These are phyloP conservation scores for Yarrowia sp. DNA, from an alignment of 805 yeast species.

Conservation along the genomic window DNA sequence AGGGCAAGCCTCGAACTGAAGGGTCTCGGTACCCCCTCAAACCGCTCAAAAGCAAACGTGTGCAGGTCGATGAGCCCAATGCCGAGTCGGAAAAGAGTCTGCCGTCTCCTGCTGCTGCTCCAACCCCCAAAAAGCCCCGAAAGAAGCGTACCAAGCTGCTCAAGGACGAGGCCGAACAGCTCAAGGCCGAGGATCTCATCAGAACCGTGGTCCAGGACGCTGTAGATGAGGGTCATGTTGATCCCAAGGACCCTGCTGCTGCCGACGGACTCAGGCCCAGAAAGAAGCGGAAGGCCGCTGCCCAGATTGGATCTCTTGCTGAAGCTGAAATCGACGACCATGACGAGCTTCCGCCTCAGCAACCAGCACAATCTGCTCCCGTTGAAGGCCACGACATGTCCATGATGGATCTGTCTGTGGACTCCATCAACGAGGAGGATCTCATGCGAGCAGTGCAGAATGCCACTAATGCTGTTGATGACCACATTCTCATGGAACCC, in stretches of 20 bases:
- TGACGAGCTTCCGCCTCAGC: neutral
- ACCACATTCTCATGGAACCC: conserved; percentile 18
- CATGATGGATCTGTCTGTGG: conserved; percentile 12
- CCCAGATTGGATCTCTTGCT: conserved; percentile 26
- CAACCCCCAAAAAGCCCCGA: neutral
- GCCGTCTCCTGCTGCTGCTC: neutral
- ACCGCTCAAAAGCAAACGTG: conserved; percentile 6
- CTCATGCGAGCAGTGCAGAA: conserved; percentile 31
- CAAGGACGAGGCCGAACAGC: conserved; percentile 25
- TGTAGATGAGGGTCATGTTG: conserved; percentile 18
- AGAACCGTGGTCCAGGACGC: conserved; percentile 28
- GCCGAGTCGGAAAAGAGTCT: conserved; percentile 22
- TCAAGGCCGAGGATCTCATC: conserved; percentile 27
- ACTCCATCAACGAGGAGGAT: conserved; percentile 34
- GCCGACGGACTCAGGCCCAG: conserved; percentile 24
- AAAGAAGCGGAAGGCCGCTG: conserved; percentile 13
- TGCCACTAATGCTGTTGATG: conserved; percentile 12
- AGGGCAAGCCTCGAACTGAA: conserved; percentile 30
- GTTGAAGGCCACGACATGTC: neutral
- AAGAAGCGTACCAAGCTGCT: conserved; percentile 11
- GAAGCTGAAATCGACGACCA: conserved; percentile 19
- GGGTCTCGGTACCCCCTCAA: conserved; percentile 31
- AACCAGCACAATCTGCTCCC: neutral
- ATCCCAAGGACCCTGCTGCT: conserved; percentile 32
- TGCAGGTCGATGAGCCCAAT: conserved; percentile 21